Percentiles rank a stretch among this genome's conserved stretches.
Evolutionary conservation across 345 rosid species (phyloP).

Genomic region (Garcia nutans): DNA sequence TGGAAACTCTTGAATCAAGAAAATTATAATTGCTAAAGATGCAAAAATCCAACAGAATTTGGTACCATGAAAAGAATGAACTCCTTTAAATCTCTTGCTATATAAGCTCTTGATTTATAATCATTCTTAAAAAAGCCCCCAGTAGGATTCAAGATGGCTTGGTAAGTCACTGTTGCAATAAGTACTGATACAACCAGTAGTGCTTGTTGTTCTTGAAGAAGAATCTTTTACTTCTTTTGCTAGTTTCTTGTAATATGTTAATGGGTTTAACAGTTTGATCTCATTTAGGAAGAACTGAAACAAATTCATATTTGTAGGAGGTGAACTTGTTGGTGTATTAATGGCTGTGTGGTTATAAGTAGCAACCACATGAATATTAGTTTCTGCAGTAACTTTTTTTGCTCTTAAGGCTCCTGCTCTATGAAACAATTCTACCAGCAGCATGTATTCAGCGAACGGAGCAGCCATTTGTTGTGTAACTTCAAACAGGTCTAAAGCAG

Average conservation of each 20-base stretch:
- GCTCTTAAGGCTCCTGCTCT: neutral
- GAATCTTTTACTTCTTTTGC: neutral
- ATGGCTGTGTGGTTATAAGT: neutral
- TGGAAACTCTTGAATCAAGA: neutral
- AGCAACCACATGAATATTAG: neutral
- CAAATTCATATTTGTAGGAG: neutral
- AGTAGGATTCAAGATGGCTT: neutral
- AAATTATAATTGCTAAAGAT: neutral
- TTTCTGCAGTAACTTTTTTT: neutral
- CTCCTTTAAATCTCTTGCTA: neutral
- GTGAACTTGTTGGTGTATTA: neutral
- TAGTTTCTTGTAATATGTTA: neutral
- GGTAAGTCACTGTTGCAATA: neutral
- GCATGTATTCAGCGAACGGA: neutral
- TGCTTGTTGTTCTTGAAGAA: neutral
- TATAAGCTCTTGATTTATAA: neutral
- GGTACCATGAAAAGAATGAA: slow-evolving; percentile 5
- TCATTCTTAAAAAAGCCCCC: neutral
- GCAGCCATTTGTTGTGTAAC: neutral
- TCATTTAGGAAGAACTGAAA: neutral
- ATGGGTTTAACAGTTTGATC: neutral
- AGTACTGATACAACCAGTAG: slow-evolving; percentile 1
- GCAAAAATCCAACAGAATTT: neutral
- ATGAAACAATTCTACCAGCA: neutral
- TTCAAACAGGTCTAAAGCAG: neutral